These are phyloP conservation scores for Corymbia maculata DNA, from an alignment of 345 rosid genomes.

Conservation along the genomic window DNA sequence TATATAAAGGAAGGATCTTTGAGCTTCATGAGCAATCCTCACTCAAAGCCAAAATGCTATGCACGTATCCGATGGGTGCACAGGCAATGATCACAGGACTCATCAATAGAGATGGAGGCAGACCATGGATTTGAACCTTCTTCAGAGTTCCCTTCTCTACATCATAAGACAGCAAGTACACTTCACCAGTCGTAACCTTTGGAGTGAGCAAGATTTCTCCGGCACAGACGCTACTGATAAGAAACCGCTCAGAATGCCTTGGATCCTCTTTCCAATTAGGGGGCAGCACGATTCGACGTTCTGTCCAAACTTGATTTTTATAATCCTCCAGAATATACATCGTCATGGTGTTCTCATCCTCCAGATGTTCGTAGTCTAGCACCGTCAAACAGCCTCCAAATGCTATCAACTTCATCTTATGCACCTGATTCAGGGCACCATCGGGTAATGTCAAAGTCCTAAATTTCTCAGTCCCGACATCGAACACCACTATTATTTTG, in stretches of 20 bases:
- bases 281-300: neutral
- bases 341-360: neutral
- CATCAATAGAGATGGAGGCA: neutral
- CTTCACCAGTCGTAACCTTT: neutral
- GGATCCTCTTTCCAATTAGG: neutral
- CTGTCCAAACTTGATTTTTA: neutral
- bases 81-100: neutral
- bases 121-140: neutral
- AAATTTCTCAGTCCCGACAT: neutral
- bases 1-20: neutral
- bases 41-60: neutral
- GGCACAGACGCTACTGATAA: neutral
- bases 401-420: neutral
- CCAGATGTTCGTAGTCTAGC: neutral
- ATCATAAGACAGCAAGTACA: neutral
- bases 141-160: neutral
- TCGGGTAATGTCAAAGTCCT: neutral
- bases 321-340: neutral
- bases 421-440: neutral
- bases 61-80: neutral
- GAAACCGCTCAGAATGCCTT: neutral
- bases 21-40: neutral
- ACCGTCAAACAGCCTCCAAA: neutral
- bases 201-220: slow-evolving; percentile 4
- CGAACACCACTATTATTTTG: neutral